These are phyloP conservation scores for Trichoderma citrinoviride DNA, from an alignment of 2,329 filamentous ascomycete genomes.

Conservation along the genomic window DNA sequence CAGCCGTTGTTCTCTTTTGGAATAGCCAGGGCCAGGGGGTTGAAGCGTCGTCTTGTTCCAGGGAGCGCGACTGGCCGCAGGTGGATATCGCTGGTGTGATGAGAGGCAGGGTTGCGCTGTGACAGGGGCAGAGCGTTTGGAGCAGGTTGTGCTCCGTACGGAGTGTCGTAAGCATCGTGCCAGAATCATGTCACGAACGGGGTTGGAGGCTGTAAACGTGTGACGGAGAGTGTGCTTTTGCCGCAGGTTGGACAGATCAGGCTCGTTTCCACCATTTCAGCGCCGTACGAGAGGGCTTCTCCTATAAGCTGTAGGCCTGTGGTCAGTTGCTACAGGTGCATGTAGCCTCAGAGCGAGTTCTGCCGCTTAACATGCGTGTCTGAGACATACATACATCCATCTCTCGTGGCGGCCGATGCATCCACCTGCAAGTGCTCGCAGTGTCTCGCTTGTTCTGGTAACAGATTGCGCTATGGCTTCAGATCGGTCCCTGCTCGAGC, in stretches of 20 bases:
- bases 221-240: not conserved
- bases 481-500: not conserved
- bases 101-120: constrained; percentile 8
- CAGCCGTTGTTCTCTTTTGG: not conserved
- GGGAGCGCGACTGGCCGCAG: not conserved
- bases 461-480: not conserved
- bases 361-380: not conserved
- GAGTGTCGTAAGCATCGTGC: constrained; percentile 2
- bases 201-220: no score
- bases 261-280: no score
- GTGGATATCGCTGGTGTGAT: constrained; percentile 11
- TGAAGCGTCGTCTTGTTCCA: constrained; percentile 12
- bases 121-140: not conserved
- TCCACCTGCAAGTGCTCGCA: not conserved
- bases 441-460: not conserved
- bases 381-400: not conserved
- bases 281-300: not conserved
- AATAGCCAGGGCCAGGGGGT: not conserved
- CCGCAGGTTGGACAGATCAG: not conserved
- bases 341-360: not conserved
- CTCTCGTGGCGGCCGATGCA: no score
- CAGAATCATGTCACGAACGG: not conserved
- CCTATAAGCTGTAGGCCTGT: not conserved
- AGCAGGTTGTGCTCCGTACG: not conserved
- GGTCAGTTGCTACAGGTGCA: not conserved